Percentiles rank a stretch among this genome's conserved stretches.
These are phyloP conservation scores for Neofusicoccum kwambonambiense DNA, from an alignment of 2,329 filamentous ascomycete species.

Conservation along the genomic window DNA sequence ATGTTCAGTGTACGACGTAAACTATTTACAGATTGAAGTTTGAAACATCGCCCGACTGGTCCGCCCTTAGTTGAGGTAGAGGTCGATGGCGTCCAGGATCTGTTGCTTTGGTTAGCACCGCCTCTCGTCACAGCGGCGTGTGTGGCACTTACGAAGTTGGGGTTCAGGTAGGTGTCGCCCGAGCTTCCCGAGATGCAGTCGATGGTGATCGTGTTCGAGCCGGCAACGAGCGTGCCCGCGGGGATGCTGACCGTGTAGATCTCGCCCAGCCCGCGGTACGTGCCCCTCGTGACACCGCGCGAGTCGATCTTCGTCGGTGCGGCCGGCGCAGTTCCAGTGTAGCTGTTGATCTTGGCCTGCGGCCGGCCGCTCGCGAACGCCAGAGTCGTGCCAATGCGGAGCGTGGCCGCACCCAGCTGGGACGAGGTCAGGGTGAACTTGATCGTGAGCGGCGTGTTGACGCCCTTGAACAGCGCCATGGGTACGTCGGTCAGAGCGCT, in stretches of 20 bases:
- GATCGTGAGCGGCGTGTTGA: constrained; percentile 61
- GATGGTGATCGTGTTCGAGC: constrained; percentile 63
- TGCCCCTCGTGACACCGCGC: constrained; percentile 64
- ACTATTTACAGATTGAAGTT: constrained; percentile 6
- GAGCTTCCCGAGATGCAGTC: constrained; percentile 58
- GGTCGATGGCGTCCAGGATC: constrained; percentile 8
- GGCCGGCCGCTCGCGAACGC: constrained; percentile 61
- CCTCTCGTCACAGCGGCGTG: neutral
- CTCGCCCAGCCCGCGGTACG: constrained; percentile 63
- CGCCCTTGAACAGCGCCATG: constrained; percentile 64
- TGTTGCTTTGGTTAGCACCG: neutral
- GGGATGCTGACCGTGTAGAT: constrained; percentile 63
- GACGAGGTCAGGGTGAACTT: constrained; percentile 56
- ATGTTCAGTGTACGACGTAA: constrained; percentile 2
- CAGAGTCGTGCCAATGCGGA: constrained; percentile 65
- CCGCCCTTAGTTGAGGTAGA: neutral
- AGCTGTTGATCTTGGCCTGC: constrained; percentile 56
- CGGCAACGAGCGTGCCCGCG: constrained; percentile 54
- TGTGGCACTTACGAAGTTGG: constrained; percentile 52
- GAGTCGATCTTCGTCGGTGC: constrained; percentile 64
- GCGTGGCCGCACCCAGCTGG: constrained; percentile 52
- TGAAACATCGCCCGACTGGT: neutral
- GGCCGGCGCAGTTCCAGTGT: constrained; percentile 47
- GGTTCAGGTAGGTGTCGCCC: constrained; percentile 55
- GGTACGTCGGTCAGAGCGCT: constrained; percentile 56